These are phyloP conservation scores for Talaromyces piceae DNA, from an alignment of 2,329 filamentous ascomycete genomes.

Conservation along the genomic window DNA sequence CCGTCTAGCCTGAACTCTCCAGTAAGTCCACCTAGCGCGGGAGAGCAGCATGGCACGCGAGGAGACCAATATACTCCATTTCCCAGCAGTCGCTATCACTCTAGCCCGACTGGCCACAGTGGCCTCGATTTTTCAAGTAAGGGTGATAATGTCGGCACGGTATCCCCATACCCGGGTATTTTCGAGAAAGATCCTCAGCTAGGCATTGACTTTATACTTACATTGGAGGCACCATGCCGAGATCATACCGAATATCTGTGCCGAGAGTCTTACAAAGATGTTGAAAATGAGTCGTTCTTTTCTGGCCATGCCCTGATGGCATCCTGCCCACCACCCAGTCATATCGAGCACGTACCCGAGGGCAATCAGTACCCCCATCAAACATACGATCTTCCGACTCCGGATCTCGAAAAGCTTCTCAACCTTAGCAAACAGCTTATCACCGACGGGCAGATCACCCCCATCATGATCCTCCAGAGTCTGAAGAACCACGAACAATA, in stretches of 20 bases:
- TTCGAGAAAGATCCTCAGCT: constrained; percentile 42
- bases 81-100: constrained; percentile 2
- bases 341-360: constrained; percentile 47
- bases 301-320: constrained; percentile 94
- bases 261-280: constrained; percentile 58
- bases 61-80: constrained; percentile 13
- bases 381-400: constrained; percentile 71
- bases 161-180: constrained; percentile 23
- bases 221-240: constrained; percentile 48
- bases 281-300: constrained; percentile 56
- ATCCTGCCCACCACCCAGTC: constrained; percentile 68
- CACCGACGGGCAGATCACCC: constrained; percentile 76
- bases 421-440: constrained; percentile 77
- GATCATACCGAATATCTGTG: constrained; percentile 71
- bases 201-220: constrained; percentile 41
- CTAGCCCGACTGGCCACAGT: constrained; percentile 5
- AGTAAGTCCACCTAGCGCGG: constrained; percentile 23
- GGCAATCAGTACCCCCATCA: constrained; percentile 56
- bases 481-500: constrained; percentile 66
- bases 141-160: neutral
- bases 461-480: constrained; percentile 89
- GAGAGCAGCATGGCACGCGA: constrained; percentile 23
- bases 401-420: constrained; percentile 71
- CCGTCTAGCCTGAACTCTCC: constrained; percentile 22
- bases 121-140: constrained; percentile 6